Percentiles rank a stretch among this genome's conserved stretches.
phyloP scores from a whole-genome alignment of 129 eudicot species.

The Flaveria ramosissima region DNA sequence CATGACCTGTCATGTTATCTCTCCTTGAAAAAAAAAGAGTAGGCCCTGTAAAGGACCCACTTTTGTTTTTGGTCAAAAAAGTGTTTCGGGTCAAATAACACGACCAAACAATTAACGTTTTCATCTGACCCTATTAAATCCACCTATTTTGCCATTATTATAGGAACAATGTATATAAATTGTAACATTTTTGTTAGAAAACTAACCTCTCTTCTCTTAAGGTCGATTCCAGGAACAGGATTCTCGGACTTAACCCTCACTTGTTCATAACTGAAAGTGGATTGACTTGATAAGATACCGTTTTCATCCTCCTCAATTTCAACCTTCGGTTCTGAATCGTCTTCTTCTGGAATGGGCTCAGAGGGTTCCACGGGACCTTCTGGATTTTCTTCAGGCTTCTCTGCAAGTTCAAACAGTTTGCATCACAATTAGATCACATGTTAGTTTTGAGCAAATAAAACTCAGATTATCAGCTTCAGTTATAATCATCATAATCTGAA shows the following conservation, averaged over 20 bases:
- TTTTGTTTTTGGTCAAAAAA: too few relatives aligned
- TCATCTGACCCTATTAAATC: too few relatives aligned
- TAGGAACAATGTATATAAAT: too few relatives aligned
- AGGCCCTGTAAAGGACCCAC: too few relatives aligned
- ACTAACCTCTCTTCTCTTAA: constrained; percentile 81
- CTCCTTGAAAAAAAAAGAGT: too few relatives aligned
- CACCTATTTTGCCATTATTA: neutral
- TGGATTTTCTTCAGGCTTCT: constrained; percentile 30
- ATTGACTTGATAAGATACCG: constrained; percentile 55
- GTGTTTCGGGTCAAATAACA: too few relatives aligned
- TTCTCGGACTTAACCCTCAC: constrained; percentile 74
- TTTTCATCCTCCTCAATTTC: constrained; percentile 60
- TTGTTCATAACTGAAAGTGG: constrained; percentile 70
- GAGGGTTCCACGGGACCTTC: constrained; percentile 28
- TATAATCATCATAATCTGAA: too few relatives aligned
- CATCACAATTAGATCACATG: neutral
- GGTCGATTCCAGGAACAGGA: constrained; percentile 72
- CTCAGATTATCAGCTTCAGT: neutral
- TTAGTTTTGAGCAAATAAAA: neutral
- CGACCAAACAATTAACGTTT: too few relatives aligned
- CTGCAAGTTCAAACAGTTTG: constrained; percentile 10
- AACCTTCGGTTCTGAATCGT: constrained; percentile 50
- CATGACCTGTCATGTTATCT: too few relatives aligned
- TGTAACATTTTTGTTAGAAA: neutral
- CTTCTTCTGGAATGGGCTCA: constrained; percentile 49